phyloP scores from a whole-genome alignment of 495 filamentous ascomycete genomes.

The Aspergillus hancockii region DNA sequence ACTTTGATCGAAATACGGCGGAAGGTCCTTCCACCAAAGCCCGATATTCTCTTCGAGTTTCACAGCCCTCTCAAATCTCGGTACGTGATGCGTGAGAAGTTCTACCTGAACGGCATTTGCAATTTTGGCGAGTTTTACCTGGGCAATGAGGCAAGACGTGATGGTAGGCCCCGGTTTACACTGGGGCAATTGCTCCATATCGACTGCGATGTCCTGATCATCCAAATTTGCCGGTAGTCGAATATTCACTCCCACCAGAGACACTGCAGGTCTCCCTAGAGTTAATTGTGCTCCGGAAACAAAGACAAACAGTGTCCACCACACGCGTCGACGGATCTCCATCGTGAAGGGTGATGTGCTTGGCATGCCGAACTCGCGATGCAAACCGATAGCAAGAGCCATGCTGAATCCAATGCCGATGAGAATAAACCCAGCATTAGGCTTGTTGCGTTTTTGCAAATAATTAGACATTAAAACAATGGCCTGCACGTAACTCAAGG shows the following conservation, averaged over 20 bases:
- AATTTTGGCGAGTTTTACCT: conserved; percentile 28
- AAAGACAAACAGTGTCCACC: conserved; percentile 35
- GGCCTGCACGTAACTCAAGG: conserved; percentile 23
- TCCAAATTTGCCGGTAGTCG: conserved; percentile 23
- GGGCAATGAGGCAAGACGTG: conserved; percentile 25
- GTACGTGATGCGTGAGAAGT: conserved; percentile 23
- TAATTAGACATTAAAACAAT: conserved; percentile 25
- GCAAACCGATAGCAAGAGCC: conserved; percentile 24
- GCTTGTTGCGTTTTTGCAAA: conserved; percentile 26
- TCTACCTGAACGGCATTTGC: conserved; percentile 27
- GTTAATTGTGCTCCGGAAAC: conserved; percentile 23
- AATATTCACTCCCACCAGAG: conserved; percentile 24
- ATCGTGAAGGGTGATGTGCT: conserved; percentile 27
- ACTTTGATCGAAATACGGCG: conserved; percentile 14
- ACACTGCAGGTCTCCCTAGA: conserved; percentile 23
- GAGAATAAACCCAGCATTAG: conserved; percentile 23
- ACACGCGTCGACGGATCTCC: conserved; percentile 40
- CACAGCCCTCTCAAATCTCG: conserved; percentile 18
- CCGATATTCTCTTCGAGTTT: conserved; percentile 20
- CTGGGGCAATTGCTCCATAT: conserved; percentile 25
- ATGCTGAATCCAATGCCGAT: conserved; percentile 28
- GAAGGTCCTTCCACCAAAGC: conserved; percentile 20
- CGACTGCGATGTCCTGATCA: conserved; percentile 25
- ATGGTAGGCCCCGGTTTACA: conserved; percentile 16
- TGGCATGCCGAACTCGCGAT: conserved; percentile 27